phyloP scores from a whole-genome alignment of 345 rosid species.

The Anacardium occidentale region DNA sequence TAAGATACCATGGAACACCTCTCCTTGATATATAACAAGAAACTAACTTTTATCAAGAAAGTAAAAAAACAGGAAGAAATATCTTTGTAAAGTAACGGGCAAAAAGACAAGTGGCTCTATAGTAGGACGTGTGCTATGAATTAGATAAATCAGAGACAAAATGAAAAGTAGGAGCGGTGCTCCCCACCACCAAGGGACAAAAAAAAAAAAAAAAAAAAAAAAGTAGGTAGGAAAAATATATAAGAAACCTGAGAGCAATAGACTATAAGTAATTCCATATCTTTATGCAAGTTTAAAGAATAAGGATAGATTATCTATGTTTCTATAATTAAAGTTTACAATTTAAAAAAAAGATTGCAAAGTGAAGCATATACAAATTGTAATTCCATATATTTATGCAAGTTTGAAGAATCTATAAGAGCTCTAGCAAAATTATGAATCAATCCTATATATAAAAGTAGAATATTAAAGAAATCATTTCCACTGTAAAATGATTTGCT shows the following conservation, averaged over 20 bases:
- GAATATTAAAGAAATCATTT: neutral
- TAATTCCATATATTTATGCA: too few relatives aligned
- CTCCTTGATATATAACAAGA: too few relatives aligned
- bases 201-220: too few relatives aligned
- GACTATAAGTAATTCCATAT: neutral
- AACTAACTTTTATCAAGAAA: neutral
- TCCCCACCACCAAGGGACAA: neutral
- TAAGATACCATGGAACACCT: neutral
- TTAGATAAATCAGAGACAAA: too few relatives aligned
- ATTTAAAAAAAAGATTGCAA: neutral
- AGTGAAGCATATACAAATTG: neutral
- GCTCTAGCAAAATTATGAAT: neutral
- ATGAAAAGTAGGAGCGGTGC: too few relatives aligned
- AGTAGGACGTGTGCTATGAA: too few relatives aligned
- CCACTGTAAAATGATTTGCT: neutral
- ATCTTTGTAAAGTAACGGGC: neutral
- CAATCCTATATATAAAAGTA: neutral
- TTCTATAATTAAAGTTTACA: too few relatives aligned
- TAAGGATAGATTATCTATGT: too few relatives aligned
- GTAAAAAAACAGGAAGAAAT: neutral
- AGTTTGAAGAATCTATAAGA: neutral
- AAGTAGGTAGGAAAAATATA: neutral
- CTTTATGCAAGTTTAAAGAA: too few relatives aligned
- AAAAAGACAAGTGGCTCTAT: neutral
- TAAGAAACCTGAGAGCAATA: neutral